These are phyloP conservation scores for Collybia nuda DNA, from an alignment of 768 basidiomycete species.

Conservation along the genomic window DNA sequence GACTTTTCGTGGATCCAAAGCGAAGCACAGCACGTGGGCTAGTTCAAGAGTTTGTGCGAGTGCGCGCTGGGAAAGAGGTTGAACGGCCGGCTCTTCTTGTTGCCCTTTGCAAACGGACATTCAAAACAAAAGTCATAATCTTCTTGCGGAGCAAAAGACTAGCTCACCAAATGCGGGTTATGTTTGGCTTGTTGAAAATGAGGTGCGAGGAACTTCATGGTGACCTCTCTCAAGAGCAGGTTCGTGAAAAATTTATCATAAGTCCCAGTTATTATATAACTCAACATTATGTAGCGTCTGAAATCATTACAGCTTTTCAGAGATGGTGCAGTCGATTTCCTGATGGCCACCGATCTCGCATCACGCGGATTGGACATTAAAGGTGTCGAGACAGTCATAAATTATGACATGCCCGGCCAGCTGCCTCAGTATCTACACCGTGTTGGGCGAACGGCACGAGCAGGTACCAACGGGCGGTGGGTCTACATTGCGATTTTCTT, in stretches of 20 bases:
- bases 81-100: slow-evolving; percentile 78
- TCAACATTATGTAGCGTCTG: slow-evolving; percentile 60
- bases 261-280: too few species aligned
- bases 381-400: slow-evolving; percentile 96
- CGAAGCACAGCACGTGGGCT: slow-evolving; percentile 82
- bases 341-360: slow-evolving; percentile 96
- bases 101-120: slow-evolving; percentile 85
- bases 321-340: slow-evolving; percentile 83
- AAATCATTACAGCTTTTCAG: slow-evolving; percentile 85
- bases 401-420: slow-evolving; percentile 97
- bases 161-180: slow-evolving; percentile 94
- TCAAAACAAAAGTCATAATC: slow-evolving; percentile 81
- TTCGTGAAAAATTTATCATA: slow-evolving; percentile 23
- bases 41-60: slow-evolving; percentile 93
- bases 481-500: slow-evolving; percentile 24
- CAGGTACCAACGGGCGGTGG: slow-evolving; percentile 88
- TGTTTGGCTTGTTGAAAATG: slow-evolving; percentile 88
- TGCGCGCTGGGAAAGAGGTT: slow-evolving; percentile 74
- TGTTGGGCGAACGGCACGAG: slow-evolving; percentile 95
- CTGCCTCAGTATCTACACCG: slow-evolving; percentile 94
- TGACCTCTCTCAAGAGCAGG: slow-evolving; percentile 95
- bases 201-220: slow-evolving; percentile 94
- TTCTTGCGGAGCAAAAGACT: slow-evolving; percentile 97
- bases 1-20: slow-evolving; percentile 95
- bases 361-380: slow-evolving; percentile 97